A percentile compares a stretch with the other conserved stretches of the same genome.
Evolutionary conservation across 129 eudicot genomes (phyloP).

Genomic region (Ambrosia artemisiifolia): DNA sequence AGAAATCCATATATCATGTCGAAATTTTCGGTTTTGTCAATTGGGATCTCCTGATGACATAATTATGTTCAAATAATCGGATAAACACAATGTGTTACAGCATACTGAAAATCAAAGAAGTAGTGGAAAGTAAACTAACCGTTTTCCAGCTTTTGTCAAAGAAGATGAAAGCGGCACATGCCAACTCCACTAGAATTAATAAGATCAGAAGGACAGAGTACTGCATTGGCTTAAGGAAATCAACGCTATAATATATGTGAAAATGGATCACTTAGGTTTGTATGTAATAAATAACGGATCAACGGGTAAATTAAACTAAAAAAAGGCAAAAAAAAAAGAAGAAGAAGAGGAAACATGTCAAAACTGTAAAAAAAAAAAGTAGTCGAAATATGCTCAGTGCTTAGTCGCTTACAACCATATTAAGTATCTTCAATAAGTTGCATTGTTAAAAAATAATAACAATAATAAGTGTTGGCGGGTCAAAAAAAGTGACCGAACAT

Average conservation of each 20-base stretch:
- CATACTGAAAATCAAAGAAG: not conserved
- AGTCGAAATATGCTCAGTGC: not conserved
- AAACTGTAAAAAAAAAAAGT: not conserved
- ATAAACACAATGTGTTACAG: not conserved
- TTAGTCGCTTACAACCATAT: too few species aligned
- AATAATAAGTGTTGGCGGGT: not conserved
- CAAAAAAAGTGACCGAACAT: not conserved
- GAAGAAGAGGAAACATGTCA: too few species aligned
- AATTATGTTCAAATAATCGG: slow-evolving; percentile 18
- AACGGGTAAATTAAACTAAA: not conserved
- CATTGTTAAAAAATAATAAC: not conserved
- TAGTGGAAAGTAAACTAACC: slow-evolving; percentile 40
- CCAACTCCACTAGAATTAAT: slow-evolving; percentile 67
- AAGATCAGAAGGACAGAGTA: slow-evolving; percentile 69
- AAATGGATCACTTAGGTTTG: not conserved
- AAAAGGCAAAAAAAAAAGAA: too few species aligned
- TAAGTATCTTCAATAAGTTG: not conserved
- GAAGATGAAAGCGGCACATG: slow-evolving; percentile 74
- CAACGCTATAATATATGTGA: slow-evolving; percentile 3
- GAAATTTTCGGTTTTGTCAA: slow-evolving; percentile 80
- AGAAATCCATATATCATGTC: slow-evolving; percentile 68
- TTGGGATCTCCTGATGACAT: slow-evolving; percentile 64
- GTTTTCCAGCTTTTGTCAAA: slow-evolving; percentile 82
- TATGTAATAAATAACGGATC: not conserved
- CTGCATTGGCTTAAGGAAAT: slow-evolving; percentile 57